Evolutionary conservation across 257 asterid species (phyloP).

Genomic region (Nicotiana benthamiana): DNA sequence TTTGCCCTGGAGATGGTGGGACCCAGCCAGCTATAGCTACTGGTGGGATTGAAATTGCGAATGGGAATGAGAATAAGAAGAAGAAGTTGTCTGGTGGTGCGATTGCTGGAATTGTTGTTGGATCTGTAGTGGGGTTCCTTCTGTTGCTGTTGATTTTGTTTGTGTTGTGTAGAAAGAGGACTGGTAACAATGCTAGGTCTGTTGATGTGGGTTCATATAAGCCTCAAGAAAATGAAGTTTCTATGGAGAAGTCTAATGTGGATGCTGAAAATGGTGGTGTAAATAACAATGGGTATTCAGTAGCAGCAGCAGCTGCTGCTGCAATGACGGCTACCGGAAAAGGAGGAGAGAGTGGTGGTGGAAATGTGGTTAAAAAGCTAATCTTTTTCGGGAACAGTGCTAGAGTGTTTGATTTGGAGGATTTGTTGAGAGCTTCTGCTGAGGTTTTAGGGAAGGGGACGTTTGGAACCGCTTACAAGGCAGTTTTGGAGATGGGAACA

Average conservation of each 20-base stretch:
- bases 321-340: constrained; percentile 28
- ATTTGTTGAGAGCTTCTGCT: constrained; percentile 36
- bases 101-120: constrained; percentile 72
- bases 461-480: constrained; percentile 35
- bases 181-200: constrained; percentile 43
- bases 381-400: constrained; percentile 21
- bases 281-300: constrained; percentile 29
- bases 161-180: constrained; percentile 53
- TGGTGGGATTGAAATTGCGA: constrained; percentile 7
- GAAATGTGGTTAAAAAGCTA: constrained; percentile 21
- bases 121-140: constrained; percentile 55
- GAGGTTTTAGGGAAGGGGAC: constrained; percentile 45
- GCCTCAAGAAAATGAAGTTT: constrained; percentile 38
- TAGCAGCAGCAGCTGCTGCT: constrained; percentile 28
- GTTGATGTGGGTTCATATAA: constrained; percentile 43
- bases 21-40: constrained; percentile 31
- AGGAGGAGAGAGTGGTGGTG: constrained; percentile 19
- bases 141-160: constrained; percentile 41
- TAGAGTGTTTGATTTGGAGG: constrained; percentile 33
- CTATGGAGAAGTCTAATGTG: constrained; percentile 34
- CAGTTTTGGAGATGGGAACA: constrained; percentile 31
- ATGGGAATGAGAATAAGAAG: constrained; percentile 2
- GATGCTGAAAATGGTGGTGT: constrained; percentile 29
- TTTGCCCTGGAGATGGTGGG: constrained; percentile 30
- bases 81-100: constrained; percentile 64